A percentile compares a stretch with the other conserved stretches of the same genome.
phyloP scores from a whole-genome alignment of 176 grass and related monocot species.

The Oryza glumipatula region DNA sequence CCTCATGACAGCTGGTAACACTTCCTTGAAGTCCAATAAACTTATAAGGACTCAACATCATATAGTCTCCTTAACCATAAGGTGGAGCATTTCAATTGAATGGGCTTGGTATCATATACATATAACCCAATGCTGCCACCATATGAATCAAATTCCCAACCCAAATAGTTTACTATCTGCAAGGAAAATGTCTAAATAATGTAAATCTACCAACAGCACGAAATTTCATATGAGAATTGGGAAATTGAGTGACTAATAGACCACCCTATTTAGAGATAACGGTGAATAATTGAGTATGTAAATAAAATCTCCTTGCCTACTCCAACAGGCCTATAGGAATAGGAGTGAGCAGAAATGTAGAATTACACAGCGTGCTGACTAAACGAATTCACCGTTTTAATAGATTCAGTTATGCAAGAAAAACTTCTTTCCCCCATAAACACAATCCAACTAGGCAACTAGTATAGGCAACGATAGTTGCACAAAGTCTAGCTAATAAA shows the following conservation, averaged over 20 bases:
- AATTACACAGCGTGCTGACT: not conserved
- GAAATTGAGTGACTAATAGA: not conserved
- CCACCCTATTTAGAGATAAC: not conserved
- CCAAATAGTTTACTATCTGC: constrained; percentile 28
- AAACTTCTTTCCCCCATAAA: not conserved
- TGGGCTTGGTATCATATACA: not conserved
- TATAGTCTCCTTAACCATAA: constrained; percentile 2
- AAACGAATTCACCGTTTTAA: not conserved
- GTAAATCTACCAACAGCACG: not conserved
- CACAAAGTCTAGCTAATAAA: not conserved
- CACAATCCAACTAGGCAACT: not conserved
- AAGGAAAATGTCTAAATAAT: not conserved
- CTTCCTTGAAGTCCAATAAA: constrained; percentile 13
- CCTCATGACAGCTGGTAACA: constrained; percentile 41
- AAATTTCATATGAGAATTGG: constrained; percentile 14
- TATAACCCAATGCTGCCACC: not conserved
- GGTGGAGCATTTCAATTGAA: constrained; percentile 19
- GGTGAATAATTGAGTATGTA: not conserved
- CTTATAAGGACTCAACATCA: constrained; percentile 46
- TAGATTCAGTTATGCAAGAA: not conserved
- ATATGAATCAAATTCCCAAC: not conserved
- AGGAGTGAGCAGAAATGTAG: not conserved
- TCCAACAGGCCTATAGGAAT: not conserved
- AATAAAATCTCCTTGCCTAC: not conserved
- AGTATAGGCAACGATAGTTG: not conserved